Percentiles rank a stretch among this genome's conserved stretches.
Conservation (phyloP, 2,329 filamentous ascomycete species). For the Trichoderma polysporum region DNA sequence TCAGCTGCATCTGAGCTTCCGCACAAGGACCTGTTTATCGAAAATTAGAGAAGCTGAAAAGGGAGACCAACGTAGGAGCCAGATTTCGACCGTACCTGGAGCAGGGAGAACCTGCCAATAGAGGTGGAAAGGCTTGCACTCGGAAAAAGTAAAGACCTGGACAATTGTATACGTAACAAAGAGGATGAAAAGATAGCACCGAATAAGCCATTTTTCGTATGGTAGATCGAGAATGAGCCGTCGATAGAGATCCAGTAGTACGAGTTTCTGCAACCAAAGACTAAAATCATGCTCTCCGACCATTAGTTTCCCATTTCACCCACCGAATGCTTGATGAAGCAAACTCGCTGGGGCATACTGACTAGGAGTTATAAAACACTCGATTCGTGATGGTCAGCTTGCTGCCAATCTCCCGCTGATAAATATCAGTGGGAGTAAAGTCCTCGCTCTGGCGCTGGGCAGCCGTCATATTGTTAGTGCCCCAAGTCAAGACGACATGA, state of each 20-base stretch:
- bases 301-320: background rate
- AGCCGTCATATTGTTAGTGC: conserved; percentile 36
- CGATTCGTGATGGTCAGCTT: conserved; percentile 36
- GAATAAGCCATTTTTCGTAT: conserved; percentile 29
- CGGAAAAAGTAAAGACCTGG: conserved; percentile 36
- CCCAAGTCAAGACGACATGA: conserved; percentile 38
- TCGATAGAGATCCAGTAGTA: conserved; percentile 31
- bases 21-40: conserved; percentile 29
- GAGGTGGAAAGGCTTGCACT: conserved; percentile 48
- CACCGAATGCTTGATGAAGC: background rate
- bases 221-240: conserved; percentile 28
- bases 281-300: conserved; percentile 14
- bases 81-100: conserved; percentile 30
- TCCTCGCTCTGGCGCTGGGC: conserved; percentile 24
- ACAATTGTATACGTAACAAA: conserved; percentile 33
- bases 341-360: conserved; percentile 24
- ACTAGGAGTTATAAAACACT: conserved; percentile 37
- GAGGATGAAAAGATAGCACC: conserved; percentile 30
- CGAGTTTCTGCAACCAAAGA: conserved; percentile 33
- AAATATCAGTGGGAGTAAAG: conserved; percentile 35
- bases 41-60: background rate
- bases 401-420: conserved; percentile 36
- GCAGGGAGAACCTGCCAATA: conserved; percentile 56
- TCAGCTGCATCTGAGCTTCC: conserved; percentile 34
- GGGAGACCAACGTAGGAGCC: background rate